Base-by-base conservation (phyloP, 495 filamentous ascomycete species). In the Podospora appendiculata region DNA sequence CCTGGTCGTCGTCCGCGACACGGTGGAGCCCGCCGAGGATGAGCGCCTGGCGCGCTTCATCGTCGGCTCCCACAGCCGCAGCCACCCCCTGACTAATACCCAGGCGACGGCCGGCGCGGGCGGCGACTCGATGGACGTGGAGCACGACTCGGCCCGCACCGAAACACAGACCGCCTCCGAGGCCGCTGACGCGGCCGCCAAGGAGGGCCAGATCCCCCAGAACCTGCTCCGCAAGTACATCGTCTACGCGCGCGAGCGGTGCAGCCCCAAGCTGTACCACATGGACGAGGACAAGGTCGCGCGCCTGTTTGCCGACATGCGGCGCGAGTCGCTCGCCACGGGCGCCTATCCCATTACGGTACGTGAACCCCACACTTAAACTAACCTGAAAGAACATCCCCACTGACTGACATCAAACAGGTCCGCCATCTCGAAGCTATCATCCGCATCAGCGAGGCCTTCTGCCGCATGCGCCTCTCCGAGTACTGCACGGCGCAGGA, bases 281-380 rank as follows among this genome's bases (percentile, higher is more conserved):
- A 96, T 99, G 71, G 94, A 99, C 62, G 88, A 95, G 65, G 94
- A 97, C 65, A 99, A 99, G 72, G 80, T 99, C 34, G 88, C 94
- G 12, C 78, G 90, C 41, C 76, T 99, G 3, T 99, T 96, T 64
- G 89, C 90, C 7, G 94, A 99, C 72, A 96, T 99, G 90, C 77
- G 93, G 51, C 77, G 90, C 45, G 93, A 99, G 70, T 87, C 82
- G 34, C 70, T 96, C 45, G 91, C 91, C 0, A 97, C 93, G 13
- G 93, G 93, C 3, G 90, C 90, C 5, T 99, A 96, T 71, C 94
- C 94, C 11, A 99, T 99, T 55, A 99, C 94, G 18, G 93, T 96
- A 76, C 68, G 88, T 75, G 45, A 35, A 6, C 11, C 25, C 25
- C 25, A 41, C 12, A 9, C 39, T 16, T 9, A 51, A 35, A 35